A percentile compares a stretch with the other conserved stretches of the same genome.
These are phyloP conservation scores for Chaetoceros tenuissimus DNA, from an alignment of 108 stramenopile species.

Conservation along the genomic window DNA sequence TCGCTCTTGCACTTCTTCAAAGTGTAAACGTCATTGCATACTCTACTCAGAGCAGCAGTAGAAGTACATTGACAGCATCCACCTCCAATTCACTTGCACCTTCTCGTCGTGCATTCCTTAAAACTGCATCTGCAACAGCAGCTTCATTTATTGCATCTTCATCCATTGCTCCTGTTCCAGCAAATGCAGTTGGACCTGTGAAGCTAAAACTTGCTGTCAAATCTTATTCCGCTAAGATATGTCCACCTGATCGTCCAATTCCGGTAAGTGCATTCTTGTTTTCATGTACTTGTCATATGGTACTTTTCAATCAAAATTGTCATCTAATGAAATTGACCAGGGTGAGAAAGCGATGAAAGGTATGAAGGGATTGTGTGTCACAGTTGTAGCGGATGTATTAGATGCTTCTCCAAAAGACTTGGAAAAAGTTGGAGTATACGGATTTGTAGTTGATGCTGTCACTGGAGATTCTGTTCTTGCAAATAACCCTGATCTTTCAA, in stretches of 20 bases:
- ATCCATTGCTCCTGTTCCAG: conserved; percentile 3
- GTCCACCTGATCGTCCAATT: conserved; percentile 79
- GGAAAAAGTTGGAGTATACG: conserved; percentile 77
- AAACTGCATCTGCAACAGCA: not conserved
- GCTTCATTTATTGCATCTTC: not conserved
- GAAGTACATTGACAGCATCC: too few relatives aligned
- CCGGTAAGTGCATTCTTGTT: too few relatives aligned
- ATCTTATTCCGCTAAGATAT: conserved; percentile 58
- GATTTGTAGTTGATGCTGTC: conserved; percentile 63
- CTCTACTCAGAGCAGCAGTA: too few relatives aligned
- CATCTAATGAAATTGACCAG: too few relatives aligned
- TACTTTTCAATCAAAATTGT: too few relatives aligned
- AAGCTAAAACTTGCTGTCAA: conserved; percentile 68
- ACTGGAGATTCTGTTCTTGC: conserved; percentile 80
- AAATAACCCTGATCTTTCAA: conserved; percentile 85
- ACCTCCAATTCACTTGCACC: too few relatives aligned
- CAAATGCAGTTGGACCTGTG: conserved; percentile 77
- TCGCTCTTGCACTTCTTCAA: too few relatives aligned
- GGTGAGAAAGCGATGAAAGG: conserved; percentile 94
- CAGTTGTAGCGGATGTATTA: conserved; percentile 59
- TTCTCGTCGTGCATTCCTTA: not conserved
- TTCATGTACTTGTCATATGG: too few relatives aligned
- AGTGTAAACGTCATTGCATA: too few relatives aligned
- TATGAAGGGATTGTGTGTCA: conserved; percentile 82
- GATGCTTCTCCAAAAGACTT: conserved; percentile 42